These are phyloP conservation scores for Crithidia brevicula DNA, from an alignment of 208 protist genomes.

Conservation along the genomic window DNA sequence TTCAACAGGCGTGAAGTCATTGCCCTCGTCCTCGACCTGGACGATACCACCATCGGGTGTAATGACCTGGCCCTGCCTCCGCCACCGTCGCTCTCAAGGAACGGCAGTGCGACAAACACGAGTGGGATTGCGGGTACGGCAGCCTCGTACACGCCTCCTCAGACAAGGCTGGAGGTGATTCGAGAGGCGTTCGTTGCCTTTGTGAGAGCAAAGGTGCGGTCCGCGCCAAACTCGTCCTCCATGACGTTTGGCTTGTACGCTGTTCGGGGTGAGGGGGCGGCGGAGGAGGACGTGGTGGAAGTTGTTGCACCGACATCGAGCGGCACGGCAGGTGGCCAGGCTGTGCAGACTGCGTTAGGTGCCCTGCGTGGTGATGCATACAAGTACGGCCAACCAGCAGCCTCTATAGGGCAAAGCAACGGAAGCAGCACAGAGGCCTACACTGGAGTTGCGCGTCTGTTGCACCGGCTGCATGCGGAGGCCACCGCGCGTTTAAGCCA, in stretches of 20 bases:
- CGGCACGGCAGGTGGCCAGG: constrained; percentile 1
- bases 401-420: too few relatives aligned
- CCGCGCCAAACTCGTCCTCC: constrained; percentile 19
- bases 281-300: constrained; percentile 19
- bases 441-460: too few relatives aligned
- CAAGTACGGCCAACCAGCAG: not conserved
- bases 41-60: constrained; percentile 19
- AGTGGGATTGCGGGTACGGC: not conserved
- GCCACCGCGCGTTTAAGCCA: too few relatives aligned
- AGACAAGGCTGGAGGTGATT: constrained; percentile 43
- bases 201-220: constrained; percentile 40
- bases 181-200: constrained; percentile 46
- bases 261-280: constrained; percentile 25
- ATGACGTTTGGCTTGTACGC: constrained; percentile 50
- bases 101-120: not conserved
- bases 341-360: constrained; percentile 12
- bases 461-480: too few relatives aligned
- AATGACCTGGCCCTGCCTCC: constrained; percentile 46
- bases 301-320: constrained; percentile 26
- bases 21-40: constrained; percentile 57
- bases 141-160: constrained; percentile 17
- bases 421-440: too few relatives aligned
- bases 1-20: constrained; percentile 51
- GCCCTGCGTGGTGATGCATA: not conserved
- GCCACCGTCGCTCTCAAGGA: constrained; percentile 7